Conservation (phyloP, 1,284 basidiomycete species). For the Pseudozyma sp. region DNA sequence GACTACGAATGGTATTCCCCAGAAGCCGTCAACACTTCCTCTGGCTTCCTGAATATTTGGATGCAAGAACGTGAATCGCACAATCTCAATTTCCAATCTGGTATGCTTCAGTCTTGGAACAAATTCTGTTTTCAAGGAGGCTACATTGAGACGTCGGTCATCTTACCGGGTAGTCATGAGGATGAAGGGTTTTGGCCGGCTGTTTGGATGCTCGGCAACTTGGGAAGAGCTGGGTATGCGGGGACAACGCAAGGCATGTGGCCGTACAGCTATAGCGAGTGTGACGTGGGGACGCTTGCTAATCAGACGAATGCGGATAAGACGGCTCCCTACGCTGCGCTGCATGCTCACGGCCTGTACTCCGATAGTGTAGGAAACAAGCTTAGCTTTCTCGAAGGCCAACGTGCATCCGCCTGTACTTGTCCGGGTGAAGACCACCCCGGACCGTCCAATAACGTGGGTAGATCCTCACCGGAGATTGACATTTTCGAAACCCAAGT, state of each 20-base stretch:
- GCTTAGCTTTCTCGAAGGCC: constrained; percentile 44
- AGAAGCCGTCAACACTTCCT: constrained; percentile 53
- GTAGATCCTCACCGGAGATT: constrained; percentile 64
- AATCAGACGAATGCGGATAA: constrained; percentile 54
- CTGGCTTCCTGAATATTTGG: constrained; percentile 52
- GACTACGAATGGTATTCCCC: constrained; percentile 68
- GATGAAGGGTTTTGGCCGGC: constrained; percentile 71
- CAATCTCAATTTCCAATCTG: constrained; percentile 60
- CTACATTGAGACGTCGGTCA: constrained; percentile 45
- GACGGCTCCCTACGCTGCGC: constrained; percentile 35
- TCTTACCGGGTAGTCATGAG: constrained; percentile 49
- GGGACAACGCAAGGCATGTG: constrained; percentile 63
- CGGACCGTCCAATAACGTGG: constrained; percentile 41
- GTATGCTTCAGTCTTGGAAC: constrained; percentile 65
- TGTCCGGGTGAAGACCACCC: constrained; percentile 57
- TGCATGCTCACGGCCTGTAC: constrained; percentile 28
- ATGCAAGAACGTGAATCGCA: constrained; percentile 44
- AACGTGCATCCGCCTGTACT: constrained; percentile 53
- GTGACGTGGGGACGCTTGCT: constrained; percentile 59
- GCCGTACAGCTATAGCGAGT: constrained; percentile 69
- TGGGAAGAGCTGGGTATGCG: constrained; percentile 60
- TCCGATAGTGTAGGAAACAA: constrained; percentile 9
- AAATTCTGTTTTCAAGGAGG: constrained; percentile 66
- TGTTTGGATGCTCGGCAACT: constrained; percentile 57
- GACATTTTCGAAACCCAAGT: constrained; percentile 70